Conservation (phyloP, 2,329 filamentous ascomycete genomes). For the Alternaria ethzedia region DNA sequence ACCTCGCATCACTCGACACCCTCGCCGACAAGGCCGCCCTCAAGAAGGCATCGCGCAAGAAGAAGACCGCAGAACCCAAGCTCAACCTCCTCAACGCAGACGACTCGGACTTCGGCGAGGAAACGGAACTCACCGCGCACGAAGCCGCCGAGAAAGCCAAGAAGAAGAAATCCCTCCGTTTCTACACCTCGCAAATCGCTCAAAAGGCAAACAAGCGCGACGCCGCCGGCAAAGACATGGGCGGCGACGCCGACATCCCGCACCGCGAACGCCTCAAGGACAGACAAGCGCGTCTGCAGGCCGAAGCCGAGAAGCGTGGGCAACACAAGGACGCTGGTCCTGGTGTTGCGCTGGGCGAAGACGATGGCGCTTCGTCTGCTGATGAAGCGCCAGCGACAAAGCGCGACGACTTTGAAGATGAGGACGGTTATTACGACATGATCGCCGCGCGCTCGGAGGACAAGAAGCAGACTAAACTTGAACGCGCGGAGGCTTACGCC, state of each 20-base stretch:
- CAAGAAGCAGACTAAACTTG: constrained; percentile 78
- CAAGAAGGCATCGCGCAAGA: constrained; percentile 56
- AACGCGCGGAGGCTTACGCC: constrained; percentile 63
- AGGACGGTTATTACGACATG: constrained; percentile 88
- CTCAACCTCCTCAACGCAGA: constrained; percentile 58
- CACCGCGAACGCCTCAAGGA: constrained; percentile 89
- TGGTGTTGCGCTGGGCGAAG: constrained; percentile 70
- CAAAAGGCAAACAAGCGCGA: constrained; percentile 91
- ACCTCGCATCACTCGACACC: constrained; percentile 73
- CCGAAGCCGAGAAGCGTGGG: constrained; percentile 85
- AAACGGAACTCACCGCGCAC: constrained; percentile 76
- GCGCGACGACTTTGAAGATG: constrained; percentile 54
- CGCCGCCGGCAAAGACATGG: constrained; percentile 73
- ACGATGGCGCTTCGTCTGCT: constrained; percentile 70
- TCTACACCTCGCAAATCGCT: constrained; percentile 97
- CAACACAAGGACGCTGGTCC: constrained; percentile 61
- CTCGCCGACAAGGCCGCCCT: constrained; percentile 60
- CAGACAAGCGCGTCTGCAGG: constrained; percentile 82
- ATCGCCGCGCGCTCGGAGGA: constrained; percentile 70
- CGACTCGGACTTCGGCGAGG: constrained; percentile 92
- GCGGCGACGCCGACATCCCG: constrained; percentile 83
- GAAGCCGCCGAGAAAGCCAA: constrained; percentile 86
- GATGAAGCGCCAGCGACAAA: constrained; percentile 56
- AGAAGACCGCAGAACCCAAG: constrained; percentile 31
- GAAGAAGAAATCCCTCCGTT: constrained; percentile 90